These are phyloP conservation scores for Drechmeria coniospora DNA, from an alignment of 2,329 filamentous ascomycete species.

Conservation along the genomic window DNA sequence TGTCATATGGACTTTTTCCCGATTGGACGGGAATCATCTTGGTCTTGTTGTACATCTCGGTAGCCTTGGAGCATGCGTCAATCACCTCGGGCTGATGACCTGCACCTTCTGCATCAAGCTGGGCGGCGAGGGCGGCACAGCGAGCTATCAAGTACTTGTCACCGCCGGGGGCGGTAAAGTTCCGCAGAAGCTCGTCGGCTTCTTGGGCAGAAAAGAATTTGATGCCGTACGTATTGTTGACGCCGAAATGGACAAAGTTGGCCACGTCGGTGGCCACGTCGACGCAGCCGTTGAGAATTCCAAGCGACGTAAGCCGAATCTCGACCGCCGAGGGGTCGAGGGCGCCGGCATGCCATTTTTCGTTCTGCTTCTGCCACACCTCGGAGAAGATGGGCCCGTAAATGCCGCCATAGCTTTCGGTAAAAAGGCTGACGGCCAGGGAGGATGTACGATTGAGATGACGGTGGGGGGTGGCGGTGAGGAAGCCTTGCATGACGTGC, in stretches of 20 bases:
- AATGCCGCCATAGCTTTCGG: conserved; percentile 55
- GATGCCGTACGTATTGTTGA: conserved; percentile 52
- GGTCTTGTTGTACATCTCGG: too few relatives aligned
- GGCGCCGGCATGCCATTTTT: conserved; percentile 34
- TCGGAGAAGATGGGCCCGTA: conserved; percentile 52
- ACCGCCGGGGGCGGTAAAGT: conserved; percentile 19
- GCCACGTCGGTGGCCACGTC: conserved; percentile 47
- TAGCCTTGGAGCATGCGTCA: too few relatives aligned
- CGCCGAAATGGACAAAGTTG: conserved; percentile 39
- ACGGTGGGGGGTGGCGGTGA: conserved; percentile 43
- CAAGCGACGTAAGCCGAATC: conserved; percentile 46
- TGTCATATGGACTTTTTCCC: conserved; percentile 47
- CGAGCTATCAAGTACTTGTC: conserved; percentile 46
- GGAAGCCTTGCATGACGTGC: conserved; percentile 49
- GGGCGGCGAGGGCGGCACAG: too few relatives aligned
- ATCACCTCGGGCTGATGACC: too few relatives aligned
- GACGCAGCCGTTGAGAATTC: conserved; percentile 57
- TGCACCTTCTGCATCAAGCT: too few relatives aligned
- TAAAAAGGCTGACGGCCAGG: conserved; percentile 47
- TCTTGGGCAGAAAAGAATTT: conserved; percentile 36
- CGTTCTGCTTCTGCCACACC: conserved; percentile 42
- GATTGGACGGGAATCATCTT: conserved; percentile 36
- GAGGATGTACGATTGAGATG: conserved; percentile 32
- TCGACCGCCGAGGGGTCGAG: conserved; percentile 36
- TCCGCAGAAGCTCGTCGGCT: conserved; percentile 29